Evolutionary conservation across 2,329 filamentous ascomycete species (phyloP).

Genomic region (Massarina eburnea): DNA sequence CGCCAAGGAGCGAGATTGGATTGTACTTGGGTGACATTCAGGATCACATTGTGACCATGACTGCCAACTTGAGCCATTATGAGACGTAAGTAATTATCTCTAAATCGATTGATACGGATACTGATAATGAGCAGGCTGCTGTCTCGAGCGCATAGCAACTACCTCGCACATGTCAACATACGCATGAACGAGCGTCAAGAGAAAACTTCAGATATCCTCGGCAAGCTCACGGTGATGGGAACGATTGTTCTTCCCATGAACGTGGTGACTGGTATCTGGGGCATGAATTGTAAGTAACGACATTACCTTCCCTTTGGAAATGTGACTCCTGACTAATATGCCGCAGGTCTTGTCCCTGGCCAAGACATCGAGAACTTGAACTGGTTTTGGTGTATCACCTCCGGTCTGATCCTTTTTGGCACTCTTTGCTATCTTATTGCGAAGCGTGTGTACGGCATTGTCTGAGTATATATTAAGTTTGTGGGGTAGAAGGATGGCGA

Average conservation of each 20-base stretch:
- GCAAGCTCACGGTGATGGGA: conserved; percentile 90
- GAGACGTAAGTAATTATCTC: conserved; percentile 70
- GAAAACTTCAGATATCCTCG: conserved; percentile 90
- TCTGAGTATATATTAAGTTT: conserved; percentile 16
- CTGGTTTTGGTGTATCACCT: conserved; percentile 64
- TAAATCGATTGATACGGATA: not conserved
- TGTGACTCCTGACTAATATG: not conserved
- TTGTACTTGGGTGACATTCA: conserved; percentile 97
- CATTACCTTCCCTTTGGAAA: not conserved
- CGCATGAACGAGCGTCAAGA: conserved; percentile 98
- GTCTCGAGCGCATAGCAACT: conserved; percentile 89
- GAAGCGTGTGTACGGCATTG: conserved; percentile 61
- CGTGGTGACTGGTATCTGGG: conserved; percentile 97
- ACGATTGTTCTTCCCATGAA: conserved; percentile 99
- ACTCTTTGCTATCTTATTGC: conserved; percentile 77
- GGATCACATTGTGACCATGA: conserved; percentile 99
- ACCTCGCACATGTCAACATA: conserved; percentile 99
- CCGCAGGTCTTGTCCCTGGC: conserved; percentile 72
- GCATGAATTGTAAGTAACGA: conserved; percentile 72
- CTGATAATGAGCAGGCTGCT: conserved; percentile 64
- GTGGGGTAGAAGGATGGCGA: not conserved
- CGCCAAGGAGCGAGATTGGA: conserved; percentile 93
- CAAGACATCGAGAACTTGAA: conserved; percentile 73
- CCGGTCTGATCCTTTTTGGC: conserved; percentile 76
- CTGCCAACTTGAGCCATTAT: conserved; percentile 90